Conservation (phyloP, 2,329 filamentous ascomycete species). For the Pseudocercospora crystallina region DNA sequence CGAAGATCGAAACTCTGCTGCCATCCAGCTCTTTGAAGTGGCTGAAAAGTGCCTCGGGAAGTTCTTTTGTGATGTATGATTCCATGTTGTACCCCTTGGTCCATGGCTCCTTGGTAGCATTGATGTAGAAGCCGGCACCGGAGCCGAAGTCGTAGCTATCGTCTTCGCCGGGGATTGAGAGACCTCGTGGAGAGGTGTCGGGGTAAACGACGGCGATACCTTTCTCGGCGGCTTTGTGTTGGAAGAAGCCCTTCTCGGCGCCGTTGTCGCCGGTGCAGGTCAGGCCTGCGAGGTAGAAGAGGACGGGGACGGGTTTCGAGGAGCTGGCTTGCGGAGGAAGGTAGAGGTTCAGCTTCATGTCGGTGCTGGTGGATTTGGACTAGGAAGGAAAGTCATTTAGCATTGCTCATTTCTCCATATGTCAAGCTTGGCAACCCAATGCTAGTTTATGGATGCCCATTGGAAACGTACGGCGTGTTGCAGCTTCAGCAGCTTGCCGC, state of each 20-base stretch:
- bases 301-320: slow-evolving; percentile 70
- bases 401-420: slow-evolving; percentile 1
- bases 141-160: slow-evolving; percentile 89
- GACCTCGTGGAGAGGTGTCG: slow-evolving; percentile 85
- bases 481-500: slow-evolving; percentile 92
- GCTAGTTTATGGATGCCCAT: neutral
- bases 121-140: slow-evolving; percentile 91
- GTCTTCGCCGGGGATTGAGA: slow-evolving; percentile 78
- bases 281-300: slow-evolving; percentile 90
- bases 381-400: slow-evolving; percentile 34
- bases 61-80: slow-evolving; percentile 82
- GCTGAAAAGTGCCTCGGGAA: slow-evolving; percentile 73
- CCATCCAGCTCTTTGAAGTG: slow-evolving; percentile 71
- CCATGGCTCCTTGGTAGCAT: slow-evolving; percentile 77
- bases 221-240: slow-evolving; percentile 73
- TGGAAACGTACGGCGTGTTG: slow-evolving; percentile 57
- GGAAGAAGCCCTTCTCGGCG: slow-evolving; percentile 83
- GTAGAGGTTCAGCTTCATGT: slow-evolving; percentile 92
- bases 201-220: slow-evolving; percentile 93
- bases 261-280: slow-evolving; percentile 89
- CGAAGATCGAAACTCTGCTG: slow-evolving; percentile 75
- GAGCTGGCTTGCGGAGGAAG: slow-evolving; percentile 70
- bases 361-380: slow-evolving; percentile 73
- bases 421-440: neutral
- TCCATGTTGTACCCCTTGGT: slow-evolving; percentile 87